phyloP scores from a whole-genome alignment of 148 eudicot species.

The Silene uniflora region DNA sequence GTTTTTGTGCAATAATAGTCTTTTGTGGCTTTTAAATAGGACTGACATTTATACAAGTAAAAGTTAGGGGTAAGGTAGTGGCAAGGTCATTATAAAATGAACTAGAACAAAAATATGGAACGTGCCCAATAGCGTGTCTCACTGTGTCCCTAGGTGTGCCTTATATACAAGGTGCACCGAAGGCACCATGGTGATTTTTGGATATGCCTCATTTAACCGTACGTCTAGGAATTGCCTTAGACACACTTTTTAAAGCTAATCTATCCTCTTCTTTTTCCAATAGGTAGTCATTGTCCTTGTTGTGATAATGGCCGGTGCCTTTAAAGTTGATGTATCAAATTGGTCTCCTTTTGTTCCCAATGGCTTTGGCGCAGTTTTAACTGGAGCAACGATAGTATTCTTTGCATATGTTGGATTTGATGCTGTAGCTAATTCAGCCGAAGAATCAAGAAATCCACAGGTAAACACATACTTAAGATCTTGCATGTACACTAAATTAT shows the following conservation, averaged over 20 bases:
- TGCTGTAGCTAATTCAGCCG: conserved; percentile 99
- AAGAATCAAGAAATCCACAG: conserved; percentile 93
- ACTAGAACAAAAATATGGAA: no score
- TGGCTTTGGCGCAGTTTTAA: conserved; percentile 62
- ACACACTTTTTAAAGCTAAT: background rate
- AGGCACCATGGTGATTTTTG: background rate
- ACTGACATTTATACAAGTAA: no score
- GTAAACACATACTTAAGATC: conserved; percentile 27
- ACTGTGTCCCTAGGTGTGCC: no score
- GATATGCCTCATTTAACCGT: background rate
- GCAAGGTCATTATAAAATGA: no score
- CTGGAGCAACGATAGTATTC: conserved; percentile 97
- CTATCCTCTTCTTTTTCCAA: conserved; percentile 2
- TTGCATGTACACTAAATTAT: background rate
- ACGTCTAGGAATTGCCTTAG: background rate
- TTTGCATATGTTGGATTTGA: conserved; percentile 98
- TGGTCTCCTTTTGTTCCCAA: conserved; percentile 95
- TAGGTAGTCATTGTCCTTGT: conserved; percentile 85
- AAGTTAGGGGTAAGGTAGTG: no score
- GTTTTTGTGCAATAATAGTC: no score
- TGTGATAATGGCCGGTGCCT: conserved; percentile 69
- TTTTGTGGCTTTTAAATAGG: no score
- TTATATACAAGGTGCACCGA: no score
- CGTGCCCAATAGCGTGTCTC: no score
- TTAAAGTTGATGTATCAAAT: conserved; percentile 82